Evolutionary conservation across 352 stramenopile species (phyloP).

Genomic region (Phytophthora syringae): DNA sequence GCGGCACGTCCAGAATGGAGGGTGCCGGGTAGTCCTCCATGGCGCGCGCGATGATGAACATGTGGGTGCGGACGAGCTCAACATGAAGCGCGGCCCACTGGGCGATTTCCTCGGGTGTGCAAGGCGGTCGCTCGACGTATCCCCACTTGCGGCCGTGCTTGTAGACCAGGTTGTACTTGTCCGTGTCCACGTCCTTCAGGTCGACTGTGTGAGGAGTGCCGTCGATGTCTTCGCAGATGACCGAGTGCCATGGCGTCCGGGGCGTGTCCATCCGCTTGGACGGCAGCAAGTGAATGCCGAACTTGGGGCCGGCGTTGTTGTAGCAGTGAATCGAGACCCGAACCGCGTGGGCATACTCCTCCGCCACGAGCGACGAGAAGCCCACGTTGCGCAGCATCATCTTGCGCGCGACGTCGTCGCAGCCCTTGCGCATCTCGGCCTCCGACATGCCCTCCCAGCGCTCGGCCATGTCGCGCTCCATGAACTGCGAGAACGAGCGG

Average conservation of each 20-base stretch:
- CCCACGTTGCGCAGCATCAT: constrained; percentile 31
- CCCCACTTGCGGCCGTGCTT: constrained; percentile 31
- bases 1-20: constrained; percentile 23
- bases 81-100: constrained; percentile 18
- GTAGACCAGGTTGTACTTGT: constrained; percentile 32
- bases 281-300: constrained; percentile 27
- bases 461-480: constrained; percentile 23
- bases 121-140: constrained; percentile 17
- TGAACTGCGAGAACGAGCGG: constrained; percentile 30
- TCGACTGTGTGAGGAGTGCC: constrained; percentile 12
- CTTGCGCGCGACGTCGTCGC: constrained; percentile 19
- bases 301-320: constrained; percentile 26
- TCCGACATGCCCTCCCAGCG: constrained; percentile 23
- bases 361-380: constrained; percentile 24
- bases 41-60: constrained; percentile 28
- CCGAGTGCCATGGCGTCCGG: constrained; percentile 12
- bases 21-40: constrained; percentile 18
- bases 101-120: constrained; percentile 19
- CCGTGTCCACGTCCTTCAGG: constrained; percentile 28
- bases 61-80: constrained; percentile 21
- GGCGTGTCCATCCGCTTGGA: neutral
- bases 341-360: constrained; percentile 20
- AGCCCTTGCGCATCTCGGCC: constrained; percentile 22
- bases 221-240: constrained; percentile 23
- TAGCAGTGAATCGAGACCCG: constrained; percentile 30